A percentile compares a stretch with the other conserved stretches of the same genome.
These are phyloP conservation scores for Fusarium metavorans DNA, from an alignment of 2,329 filamentous ascomycete species.

Conservation along the genomic window DNA sequence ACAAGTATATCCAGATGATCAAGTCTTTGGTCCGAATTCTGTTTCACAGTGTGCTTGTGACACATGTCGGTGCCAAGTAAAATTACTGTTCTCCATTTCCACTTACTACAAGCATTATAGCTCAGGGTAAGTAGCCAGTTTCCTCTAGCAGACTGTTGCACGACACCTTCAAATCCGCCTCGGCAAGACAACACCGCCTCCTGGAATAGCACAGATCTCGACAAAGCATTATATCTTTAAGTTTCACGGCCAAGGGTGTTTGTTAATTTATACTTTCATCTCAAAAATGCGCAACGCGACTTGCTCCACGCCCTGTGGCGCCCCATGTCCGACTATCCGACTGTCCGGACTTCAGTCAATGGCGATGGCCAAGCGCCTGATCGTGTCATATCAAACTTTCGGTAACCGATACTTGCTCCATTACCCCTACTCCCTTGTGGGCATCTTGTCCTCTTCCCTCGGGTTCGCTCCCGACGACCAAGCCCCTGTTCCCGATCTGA, in stretches of 20 bases:
- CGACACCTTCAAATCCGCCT: not conserved
- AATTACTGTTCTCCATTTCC: not conserved
- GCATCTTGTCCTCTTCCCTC: not conserved
- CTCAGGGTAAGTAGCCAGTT: not conserved
- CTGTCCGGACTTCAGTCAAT: not conserved
- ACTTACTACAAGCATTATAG: not conserved
- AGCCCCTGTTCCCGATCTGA: not conserved
- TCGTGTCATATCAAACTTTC: not conserved
- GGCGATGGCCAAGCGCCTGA: not conserved
- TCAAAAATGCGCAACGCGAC: not conserved
- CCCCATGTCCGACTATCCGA: not conserved
- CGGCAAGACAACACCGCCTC: not conserved
- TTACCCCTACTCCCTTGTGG: not conserved
- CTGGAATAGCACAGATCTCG: not conserved
- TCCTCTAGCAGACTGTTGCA: not conserved
- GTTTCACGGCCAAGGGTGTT: rapidly evolving
- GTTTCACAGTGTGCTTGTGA: not conserved
- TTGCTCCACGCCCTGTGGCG: not conserved
- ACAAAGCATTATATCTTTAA: not conserved
- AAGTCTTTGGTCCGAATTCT: not conserved
- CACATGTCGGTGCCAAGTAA: too few species aligned
- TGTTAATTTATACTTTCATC: not conserved
- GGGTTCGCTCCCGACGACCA: not conserved
- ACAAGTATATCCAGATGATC: not conserved
- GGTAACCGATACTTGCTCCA: rapidly evolving